Conservation (phyloP, 768 basidiomycete species). For the Tephrocybe sp. region DNA sequence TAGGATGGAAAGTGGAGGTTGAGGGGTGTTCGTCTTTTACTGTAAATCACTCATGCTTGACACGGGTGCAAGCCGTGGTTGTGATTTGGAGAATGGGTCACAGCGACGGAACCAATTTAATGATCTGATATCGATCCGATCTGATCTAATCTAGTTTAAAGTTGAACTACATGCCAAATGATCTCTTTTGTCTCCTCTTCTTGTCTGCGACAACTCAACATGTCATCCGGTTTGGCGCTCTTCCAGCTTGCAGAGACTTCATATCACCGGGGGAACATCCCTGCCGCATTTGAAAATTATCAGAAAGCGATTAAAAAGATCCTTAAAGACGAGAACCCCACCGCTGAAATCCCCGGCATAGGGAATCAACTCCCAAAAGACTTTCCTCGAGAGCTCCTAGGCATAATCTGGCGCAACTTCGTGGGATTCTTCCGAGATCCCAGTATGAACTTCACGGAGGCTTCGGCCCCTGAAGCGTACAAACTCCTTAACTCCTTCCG, state of each 20-base stretch:
- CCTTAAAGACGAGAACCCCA: conserved; percentile 25
- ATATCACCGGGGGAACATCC: conserved; percentile 9
- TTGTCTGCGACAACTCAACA: too few species aligned
- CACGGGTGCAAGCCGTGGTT: too few species aligned
- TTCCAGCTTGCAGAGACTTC: conserved; percentile 3
- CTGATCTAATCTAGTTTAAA: too few species aligned
- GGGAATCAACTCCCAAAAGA: conserved; percentile 12
- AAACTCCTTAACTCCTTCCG: conserved; percentile 29
- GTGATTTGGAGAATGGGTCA: too few species aligned
- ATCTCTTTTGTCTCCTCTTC: too few species aligned
- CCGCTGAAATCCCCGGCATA: conserved; percentile 14
- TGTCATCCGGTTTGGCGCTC: conserved; percentile 11
- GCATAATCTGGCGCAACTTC: conserved; percentile 27
- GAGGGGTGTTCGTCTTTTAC: too few species aligned
- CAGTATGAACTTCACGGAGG: conserved; percentile 19
- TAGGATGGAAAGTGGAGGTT: too few species aligned
- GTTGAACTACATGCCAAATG: too few species aligned
- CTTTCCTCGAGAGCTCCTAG: conserved; percentile 24
- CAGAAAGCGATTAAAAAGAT: conserved; percentile 28
- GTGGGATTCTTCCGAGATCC: conserved; percentile 27
- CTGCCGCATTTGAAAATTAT: conserved; percentile 26
- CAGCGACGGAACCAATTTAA: too few species aligned
- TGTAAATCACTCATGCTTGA: too few species aligned
- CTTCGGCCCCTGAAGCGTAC: conserved; percentile 27
- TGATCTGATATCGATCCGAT: too few species aligned